Evolutionary conservation across 1,284 basidiomycete genomes (phyloP), one percentile per base, ranked within the genome.

Genomic region (Apiotrichum sp.): DNA sequence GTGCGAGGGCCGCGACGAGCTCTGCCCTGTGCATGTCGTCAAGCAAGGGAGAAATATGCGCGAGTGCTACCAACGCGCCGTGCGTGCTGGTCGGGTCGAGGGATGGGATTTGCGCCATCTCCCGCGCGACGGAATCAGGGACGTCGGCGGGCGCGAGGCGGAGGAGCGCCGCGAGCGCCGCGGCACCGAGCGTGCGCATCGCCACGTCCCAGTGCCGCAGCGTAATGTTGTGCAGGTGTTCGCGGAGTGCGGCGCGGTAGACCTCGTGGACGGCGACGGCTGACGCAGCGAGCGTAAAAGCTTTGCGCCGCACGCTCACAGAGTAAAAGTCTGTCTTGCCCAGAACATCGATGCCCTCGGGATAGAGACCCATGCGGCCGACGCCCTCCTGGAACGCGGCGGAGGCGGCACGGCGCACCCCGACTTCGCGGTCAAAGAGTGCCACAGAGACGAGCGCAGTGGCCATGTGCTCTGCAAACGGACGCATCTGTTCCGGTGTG

Each of bases 301-400:
- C 86, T 64, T 88, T 88, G 57, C 87, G 81, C 35, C 90, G 79
- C 8, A 93, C 81, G 62, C 91, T 89, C 48, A 98, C 88, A 16
- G 91, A 86, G 75, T 91, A 96, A 73, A 98, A 98, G 76, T 98
- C 96, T 1, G 90, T 91, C 72, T 89, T 88, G 46, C 85, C 81
- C 36, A 99, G 80, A 14, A 97, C 86, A 66, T 93, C 89, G 58
- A 99, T 97, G 1, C 96, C 96, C 74, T 93, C 86, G 42, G 90
- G 87, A 70, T 98, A 93, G 52, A 93, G 76, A 50, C 81, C 85
- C 76, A 88, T 87, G 66, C 96, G 81, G 8, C 96, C 96, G 42
- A 98, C 96, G 66, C 88, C 87, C 75, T 99, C 96, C 73, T 98
- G 96, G 72, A 92, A 98, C 3, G 95, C 92, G 7, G 96, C 96